These are phyloP conservation scores for Penicillium sp. DNA, from an alignment of 2,329 filamentous ascomycete species.

Conservation along the genomic window DNA sequence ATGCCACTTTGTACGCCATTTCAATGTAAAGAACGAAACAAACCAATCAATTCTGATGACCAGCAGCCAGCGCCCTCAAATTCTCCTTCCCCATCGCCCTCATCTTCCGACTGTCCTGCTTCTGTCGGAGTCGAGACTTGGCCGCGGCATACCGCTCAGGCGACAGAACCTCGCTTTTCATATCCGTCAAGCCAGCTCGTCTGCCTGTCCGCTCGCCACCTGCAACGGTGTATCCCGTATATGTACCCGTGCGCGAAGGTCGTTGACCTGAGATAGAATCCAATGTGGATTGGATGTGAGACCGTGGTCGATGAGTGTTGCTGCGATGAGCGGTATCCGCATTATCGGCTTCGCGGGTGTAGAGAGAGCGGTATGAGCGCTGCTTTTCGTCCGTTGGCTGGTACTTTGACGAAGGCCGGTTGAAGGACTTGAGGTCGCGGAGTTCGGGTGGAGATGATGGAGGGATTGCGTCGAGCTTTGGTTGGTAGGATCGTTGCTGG, in stretches of 20 bases:
- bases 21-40: too few species aligned
- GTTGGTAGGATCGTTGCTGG: conserved; percentile 9
- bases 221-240: conserved; percentile 18
- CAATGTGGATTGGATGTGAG: conserved; percentile 27
- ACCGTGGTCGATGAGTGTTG: conserved; percentile 20
- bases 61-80: conserved; percentile 8
- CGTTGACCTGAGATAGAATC: conserved; percentile 25
- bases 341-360: conserved; percentile 11
- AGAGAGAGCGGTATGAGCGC: conserved; percentile 24
- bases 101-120: conserved; percentile 22
- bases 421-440: conserved; percentile 20
- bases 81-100: conserved; percentile 34
- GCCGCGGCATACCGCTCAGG: conserved; percentile 33
- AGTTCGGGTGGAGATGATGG: conserved; percentile 33
- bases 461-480: conserved; percentile 14
- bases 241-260: conserved; percentile 8
- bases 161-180: conserved; percentile 24
- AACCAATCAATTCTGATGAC: conserved; percentile 4
- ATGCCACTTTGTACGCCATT: too few species aligned
- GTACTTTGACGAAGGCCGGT: conserved; percentile 19
- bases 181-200: conserved; percentile 18
- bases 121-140: conserved; percentile 32
- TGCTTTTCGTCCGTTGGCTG: conserved; percentile 19
- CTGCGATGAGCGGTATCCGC: conserved; percentile 11
- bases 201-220: conserved; percentile 20